Evolutionary conservation across 176 grass and related monocot species (phyloP), one percentile per base, ranked within the genome.

Genomic region (Triticum timopheevii): DNA sequence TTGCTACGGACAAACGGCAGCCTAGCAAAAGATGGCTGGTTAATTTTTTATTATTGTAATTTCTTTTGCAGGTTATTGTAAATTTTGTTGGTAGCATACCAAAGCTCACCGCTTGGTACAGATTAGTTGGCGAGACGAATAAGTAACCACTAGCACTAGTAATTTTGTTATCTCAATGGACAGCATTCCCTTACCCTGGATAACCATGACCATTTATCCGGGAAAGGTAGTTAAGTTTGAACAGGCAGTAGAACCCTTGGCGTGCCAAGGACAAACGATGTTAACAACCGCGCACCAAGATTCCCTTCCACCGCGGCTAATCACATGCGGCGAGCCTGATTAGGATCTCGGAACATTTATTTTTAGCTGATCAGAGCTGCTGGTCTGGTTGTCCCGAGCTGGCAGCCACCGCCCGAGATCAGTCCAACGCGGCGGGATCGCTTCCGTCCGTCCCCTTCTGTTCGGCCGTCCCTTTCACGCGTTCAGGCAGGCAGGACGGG

Each of bases 191-290:
- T 44, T 44, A 12, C 42, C 10, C 42, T 10, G 44, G 12, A 47
- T 65, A 69, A 36, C 47, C 27, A 54, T 5, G 42, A 8, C 70
- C 15, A 7, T 61, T 82, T 9, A 34, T 25, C 27, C 27, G 12
- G 25, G 25, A 85, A 69, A 84, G 85, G 61, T 52, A 13, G 13
- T 33, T 15, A 16, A 22, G 13, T 80, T 91, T 76, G 62, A 36
- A 2, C 61, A 20, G 73, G 30, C 87, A 76, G 25, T 5, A 61
- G 70, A 59, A 87, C 69, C 71, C 54, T 35, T 76, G 2, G 22
- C 85, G 85, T 91, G 81, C 5, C 5, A 54, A 69, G 0, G 5
- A 84, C 28, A 42, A 62, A 80, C 69, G 76, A 81, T 20, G 81
- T 87, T 84, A 44, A 42, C 40, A 49, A 84, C 89, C 34, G 40